Base-by-base conservation (phyloP, 805 yeast genomes). In the Monosporozyma siamensis region DNA sequence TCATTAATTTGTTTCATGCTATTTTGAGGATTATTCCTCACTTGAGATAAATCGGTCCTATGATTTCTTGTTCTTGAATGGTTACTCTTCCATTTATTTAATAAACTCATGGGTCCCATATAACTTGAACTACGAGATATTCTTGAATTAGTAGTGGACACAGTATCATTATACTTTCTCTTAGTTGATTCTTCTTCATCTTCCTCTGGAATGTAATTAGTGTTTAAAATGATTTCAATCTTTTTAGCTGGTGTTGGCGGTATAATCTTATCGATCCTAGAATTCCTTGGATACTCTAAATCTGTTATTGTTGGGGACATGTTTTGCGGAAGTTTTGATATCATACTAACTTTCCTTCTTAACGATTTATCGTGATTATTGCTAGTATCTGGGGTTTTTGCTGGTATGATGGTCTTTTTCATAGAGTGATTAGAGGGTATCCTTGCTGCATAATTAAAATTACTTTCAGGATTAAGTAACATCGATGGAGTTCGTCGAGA, bases 201-300 rank as follows among this genome's bases (percentile, higher is more conserved):
- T 3, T 45, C 48, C 7, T 55, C 59, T 2, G 61, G 49, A 6
- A 55, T 39, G 5, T 56, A 55, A 3, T 61, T 53, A 3, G 66
- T 47, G 7, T 57, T 57, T 12, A 67, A 49, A 4, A 62, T 58
- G 32, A 69, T 48, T 27, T 75, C 80, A 71, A 78, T 71, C 48
- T 75, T 78, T 54, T 74, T 80, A 7, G 76, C 77, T 0, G 86
- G 89, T 0, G 88, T 80, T 3, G 80, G 75, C 2, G 89, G 87
- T 6, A 77, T 60, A 11, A 82, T 68, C 26, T 54, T 59, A 48
- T 50, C 59, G 37, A 49, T 71, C 61, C 53, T 68, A 52, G 55
- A 78, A 54, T 47, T 71, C 56, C 44, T 59, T 30, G 78, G 85
- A 56, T 49, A 80, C 52, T 60, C 62, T 1, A 64, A 39, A 24